phyloP scores from a whole-genome alignment of 1,284 basidiomycete genomes.

The Apiotrichum gracile region DNA sequence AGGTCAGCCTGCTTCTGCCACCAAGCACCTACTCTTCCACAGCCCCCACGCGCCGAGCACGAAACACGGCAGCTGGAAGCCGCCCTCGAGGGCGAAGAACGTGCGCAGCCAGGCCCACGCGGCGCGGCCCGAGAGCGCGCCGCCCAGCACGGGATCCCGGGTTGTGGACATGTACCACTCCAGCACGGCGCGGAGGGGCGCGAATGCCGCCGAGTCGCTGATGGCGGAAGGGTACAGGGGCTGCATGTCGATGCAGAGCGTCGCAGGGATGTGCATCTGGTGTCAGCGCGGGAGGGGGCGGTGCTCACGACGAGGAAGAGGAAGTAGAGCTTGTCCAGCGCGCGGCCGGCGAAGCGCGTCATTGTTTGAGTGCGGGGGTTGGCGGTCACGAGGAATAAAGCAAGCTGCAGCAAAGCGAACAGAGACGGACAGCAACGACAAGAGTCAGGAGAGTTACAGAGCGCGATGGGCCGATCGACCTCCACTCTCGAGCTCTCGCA shows the following conservation, averaged over 20 bases:
- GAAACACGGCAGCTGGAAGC: conserved; percentile 73
- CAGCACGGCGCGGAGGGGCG: conserved; percentile 24
- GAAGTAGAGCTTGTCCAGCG: conserved; percentile 36
- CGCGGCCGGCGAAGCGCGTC: conserved; percentile 28
- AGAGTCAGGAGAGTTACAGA: too few relatives aligned
- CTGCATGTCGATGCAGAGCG: conserved; percentile 37
- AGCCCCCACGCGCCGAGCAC: conserved; percentile 61
- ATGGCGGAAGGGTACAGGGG: conserved; percentile 33
- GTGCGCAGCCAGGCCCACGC: conserved; percentile 38
- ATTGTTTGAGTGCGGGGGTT: background rate
- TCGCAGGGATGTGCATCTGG: conserved; percentile 13
- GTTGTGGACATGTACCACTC: conserved; percentile 33
- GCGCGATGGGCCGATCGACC: too few relatives aligned
- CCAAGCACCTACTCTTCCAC: conserved; percentile 54
- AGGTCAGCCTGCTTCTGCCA: background rate
- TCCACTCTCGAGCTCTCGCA: too few relatives aligned
- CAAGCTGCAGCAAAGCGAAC: too few relatives aligned
- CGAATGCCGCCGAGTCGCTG: too few relatives aligned
- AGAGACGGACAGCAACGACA: too few relatives aligned
- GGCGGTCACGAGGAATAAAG: too few relatives aligned
- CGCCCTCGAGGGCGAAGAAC: conserved; percentile 42
- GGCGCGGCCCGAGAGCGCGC: conserved; percentile 17
- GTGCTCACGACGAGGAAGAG: conserved; percentile 31
- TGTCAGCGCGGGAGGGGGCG: background rate
- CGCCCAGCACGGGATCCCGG: conserved; percentile 39